phyloP scores from a whole-genome alignment of 2,329 filamentous ascomycete species.

The Exophiala calicioides region DNA sequence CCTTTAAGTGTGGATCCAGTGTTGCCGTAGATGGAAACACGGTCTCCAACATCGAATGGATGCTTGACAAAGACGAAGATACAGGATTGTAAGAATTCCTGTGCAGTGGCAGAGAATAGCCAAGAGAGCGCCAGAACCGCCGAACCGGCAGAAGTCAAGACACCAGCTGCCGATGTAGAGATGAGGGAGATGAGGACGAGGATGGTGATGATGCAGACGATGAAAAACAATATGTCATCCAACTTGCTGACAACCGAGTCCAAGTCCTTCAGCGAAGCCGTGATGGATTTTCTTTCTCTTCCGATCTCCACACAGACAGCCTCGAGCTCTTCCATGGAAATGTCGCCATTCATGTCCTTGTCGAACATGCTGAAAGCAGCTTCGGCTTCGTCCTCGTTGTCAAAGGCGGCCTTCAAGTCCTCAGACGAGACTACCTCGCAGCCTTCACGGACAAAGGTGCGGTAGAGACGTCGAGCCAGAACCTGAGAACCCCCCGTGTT shows the following conservation, averaged over 20 bases:
- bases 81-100: slow-evolving; percentile 90
- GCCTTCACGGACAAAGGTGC: slow-evolving; percentile 75
- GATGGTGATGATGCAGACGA: slow-evolving; percentile 76
- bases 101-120: slow-evolving; percentile 88
- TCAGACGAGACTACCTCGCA: slow-evolving; percentile 75
- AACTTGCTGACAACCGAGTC: slow-evolving; percentile 91
- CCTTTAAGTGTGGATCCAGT: slow-evolving; percentile 75
- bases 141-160: slow-evolving; percentile 85
- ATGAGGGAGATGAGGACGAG: slow-evolving; percentile 88
- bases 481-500: slow-evolving; percentile 75
- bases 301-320: slow-evolving; percentile 92
- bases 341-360: slow-evolving; percentile 94
- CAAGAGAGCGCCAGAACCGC: slow-evolving; percentile 86
- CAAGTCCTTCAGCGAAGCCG: slow-evolving; percentile 88
- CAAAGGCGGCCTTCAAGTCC: slow-evolving; percentile 76
- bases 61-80: slow-evolving; percentile 98
- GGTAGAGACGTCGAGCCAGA: slow-evolving; percentile 82
- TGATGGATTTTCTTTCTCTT: slow-evolving; percentile 91
- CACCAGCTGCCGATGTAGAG: slow-evolving; percentile 84
- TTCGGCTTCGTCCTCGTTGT: slow-evolving; percentile 80
- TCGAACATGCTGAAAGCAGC: slow-evolving; percentile 91
- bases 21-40: slow-evolving; percentile 88
- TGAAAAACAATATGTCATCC: slow-evolving; percentile 83
- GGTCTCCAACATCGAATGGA: slow-evolving; percentile 92
- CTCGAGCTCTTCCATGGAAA: slow-evolving; percentile 92